Percentiles rank a stretch among this genome's conserved stretches.
Conservation (phyloP, 2,329 filamentous ascomycete species). For the Arthroderma uncinatum region DNA sequence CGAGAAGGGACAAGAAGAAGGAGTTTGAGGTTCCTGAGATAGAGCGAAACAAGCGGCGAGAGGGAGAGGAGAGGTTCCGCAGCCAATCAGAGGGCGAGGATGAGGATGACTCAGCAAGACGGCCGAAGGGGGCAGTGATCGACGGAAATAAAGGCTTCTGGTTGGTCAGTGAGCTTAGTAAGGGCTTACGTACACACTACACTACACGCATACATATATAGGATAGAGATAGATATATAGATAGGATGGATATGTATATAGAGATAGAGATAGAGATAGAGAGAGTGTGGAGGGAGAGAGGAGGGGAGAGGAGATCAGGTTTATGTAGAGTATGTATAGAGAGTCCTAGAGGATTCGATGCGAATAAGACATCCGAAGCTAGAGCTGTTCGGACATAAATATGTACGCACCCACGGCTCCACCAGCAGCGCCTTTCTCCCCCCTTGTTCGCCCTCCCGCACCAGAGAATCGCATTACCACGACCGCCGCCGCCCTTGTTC, state of each 20-base stretch:
- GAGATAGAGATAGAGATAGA: neutral
- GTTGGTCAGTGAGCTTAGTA: neutral
- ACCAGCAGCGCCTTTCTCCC: neutral
- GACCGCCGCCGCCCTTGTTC: too few species aligned
- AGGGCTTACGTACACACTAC: neutral
- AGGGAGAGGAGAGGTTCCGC: neutral
- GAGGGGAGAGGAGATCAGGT: neutral
- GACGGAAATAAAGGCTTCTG: neutral
- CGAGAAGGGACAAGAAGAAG: neutral
- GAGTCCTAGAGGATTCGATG: neutral
- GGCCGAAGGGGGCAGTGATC: neutral
- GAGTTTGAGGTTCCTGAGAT: neutral
- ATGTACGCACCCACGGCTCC: neutral
- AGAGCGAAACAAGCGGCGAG: constrained; percentile 1
- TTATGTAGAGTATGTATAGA: neutral
- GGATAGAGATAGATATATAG: neutral
- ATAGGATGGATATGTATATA: neutral
- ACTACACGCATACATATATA: too few species aligned
- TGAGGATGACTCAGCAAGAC: neutral
- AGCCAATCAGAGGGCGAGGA: neutral
- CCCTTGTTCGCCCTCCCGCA: neutral
- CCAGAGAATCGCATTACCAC: neutral
- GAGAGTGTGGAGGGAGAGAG: constrained; percentile 1
- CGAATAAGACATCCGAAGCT: neutral
- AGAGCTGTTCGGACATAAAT: neutral